Evolutionary conservation across 2,329 filamentous ascomycete genomes (phyloP).

Genomic region (Epichloe sp.): DNA sequence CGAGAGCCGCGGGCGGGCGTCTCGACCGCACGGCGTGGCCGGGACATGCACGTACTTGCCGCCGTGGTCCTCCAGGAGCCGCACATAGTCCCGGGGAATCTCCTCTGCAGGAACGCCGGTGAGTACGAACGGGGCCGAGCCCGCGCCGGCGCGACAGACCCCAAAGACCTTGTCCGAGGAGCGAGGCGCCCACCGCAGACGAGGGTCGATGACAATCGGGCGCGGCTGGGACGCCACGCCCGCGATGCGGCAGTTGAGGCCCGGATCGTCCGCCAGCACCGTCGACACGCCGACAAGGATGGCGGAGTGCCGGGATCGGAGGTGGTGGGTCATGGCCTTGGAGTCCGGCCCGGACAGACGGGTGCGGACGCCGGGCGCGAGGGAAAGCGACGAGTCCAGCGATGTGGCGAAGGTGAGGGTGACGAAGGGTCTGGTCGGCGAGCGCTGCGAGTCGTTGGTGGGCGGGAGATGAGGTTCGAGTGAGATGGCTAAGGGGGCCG

Average conservation of each 20-base stretch:
- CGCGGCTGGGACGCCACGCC: constrained; percentile 56
- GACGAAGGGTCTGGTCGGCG: constrained; percentile 33
- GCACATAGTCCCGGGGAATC: constrained; percentile 26
- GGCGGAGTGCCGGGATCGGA: constrained; percentile 69
- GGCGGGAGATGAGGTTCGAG: constrained; percentile 23
- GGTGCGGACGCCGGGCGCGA: constrained; percentile 69
- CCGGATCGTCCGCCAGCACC: constrained; percentile 71
- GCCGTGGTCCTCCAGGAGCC: constrained; percentile 33
- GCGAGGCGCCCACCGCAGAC: constrained; percentile 55
- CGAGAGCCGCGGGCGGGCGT: constrained; percentile 32
- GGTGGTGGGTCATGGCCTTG: constrained; percentile 87
- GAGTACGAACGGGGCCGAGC: constrained; percentile 63
- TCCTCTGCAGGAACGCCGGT: constrained; percentile 31
- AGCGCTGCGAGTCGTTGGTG: neutral
- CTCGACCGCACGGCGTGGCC: constrained; percentile 19
- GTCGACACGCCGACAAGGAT: constrained; percentile 81
- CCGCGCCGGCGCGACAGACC: constrained; percentile 49
- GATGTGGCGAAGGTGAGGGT: constrained; percentile 88
- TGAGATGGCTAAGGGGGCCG: constrained; percentile 16
- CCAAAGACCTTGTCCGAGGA: constrained; percentile 50
- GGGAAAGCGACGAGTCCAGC: constrained; percentile 67
- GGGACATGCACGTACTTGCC: constrained; percentile 36
- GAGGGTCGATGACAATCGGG: constrained; percentile 72
- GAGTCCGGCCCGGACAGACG: constrained; percentile 68
- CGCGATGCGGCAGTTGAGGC: constrained; percentile 66